Conservation (phyloP, 176 grass and related monocot genomes). For the Saccharum spontaneum region DNA sequence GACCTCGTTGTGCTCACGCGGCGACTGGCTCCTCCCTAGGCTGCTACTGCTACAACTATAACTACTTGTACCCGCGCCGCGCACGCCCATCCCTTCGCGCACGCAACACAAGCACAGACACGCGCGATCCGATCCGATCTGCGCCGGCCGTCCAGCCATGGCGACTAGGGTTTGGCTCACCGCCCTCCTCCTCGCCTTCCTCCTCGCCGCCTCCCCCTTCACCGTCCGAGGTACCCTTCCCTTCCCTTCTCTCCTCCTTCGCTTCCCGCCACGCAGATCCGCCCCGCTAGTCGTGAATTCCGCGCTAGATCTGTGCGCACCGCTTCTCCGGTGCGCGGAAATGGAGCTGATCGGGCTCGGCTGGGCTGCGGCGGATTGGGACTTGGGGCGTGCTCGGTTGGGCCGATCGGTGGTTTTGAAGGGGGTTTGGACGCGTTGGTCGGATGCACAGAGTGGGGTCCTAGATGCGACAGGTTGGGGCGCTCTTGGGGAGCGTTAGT, state of each 20-base stretch:
- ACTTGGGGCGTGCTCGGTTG: neutral
- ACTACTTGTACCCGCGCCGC: constrained; percentile 14
- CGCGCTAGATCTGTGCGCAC: constrained; percentile 32
- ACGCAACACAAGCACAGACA: neutral
- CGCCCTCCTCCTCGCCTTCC: constrained; percentile 59
- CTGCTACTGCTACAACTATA: neutral
- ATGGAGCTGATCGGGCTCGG: neutral
- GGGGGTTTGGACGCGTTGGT: neutral
- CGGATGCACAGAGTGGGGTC: neutral
- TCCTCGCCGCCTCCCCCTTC: constrained; percentile 65
- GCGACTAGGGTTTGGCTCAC: constrained; percentile 77
- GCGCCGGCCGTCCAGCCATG: constrained; percentile 50
- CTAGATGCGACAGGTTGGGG: neutral
- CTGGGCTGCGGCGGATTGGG: neutral
- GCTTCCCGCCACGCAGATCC: constrained; percentile 17
- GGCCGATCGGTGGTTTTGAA: constrained; percentile 27
- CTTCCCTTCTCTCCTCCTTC: neutral
- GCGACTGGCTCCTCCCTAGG: neutral
- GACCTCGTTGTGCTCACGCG: constrained; percentile 2
- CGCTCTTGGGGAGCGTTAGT: neutral
- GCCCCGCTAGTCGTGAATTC: constrained; percentile 17
- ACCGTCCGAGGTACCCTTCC: constrained; percentile 49
- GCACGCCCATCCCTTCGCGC: neutral
- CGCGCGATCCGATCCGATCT: constrained; percentile 31
- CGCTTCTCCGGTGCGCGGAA: neutral